A percentile compares a stretch with the other conserved stretches of the same genome.
phyloP scores from a whole-genome alignment of 176 grass and related monocot genomes.

The Aegilops speltoides region DNA sequence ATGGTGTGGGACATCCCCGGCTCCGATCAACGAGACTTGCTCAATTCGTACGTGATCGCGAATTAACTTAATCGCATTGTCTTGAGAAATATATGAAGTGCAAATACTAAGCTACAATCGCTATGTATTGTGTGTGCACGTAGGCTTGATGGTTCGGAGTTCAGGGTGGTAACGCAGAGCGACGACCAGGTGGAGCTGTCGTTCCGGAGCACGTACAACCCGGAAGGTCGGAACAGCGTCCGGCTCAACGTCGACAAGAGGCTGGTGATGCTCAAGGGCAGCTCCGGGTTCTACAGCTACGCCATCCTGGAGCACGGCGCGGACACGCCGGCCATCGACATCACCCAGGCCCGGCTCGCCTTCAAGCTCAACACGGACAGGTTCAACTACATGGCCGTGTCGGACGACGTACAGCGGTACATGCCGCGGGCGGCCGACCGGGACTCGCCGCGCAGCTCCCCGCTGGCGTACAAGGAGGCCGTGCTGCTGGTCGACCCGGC shows the following conservation, averaged over 20 bases:
- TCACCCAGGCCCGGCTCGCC: conserved; percentile 35
- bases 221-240: background rate
- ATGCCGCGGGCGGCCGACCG: conserved; percentile 61
- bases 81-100: no score
- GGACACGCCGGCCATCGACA: conserved; percentile 42
- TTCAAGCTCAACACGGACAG: conserved; percentile 59
- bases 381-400: conserved; percentile 71
- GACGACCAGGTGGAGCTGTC: background rate
- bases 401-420: conserved; percentile 55
- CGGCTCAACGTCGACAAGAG: background rate
- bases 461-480: conserved; percentile 72
- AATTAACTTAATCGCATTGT: background rate
- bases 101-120: no score
- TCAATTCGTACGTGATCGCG: background rate
- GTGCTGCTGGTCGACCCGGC: conserved; percentile 54
- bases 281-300: conserved; percentile 82
- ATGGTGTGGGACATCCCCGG: background rate
- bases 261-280: conserved; percentile 55
- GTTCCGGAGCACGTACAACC: background rate
- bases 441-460: background rate
- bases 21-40: background rate
- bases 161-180: background rate
- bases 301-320: conserved; percentile 53
- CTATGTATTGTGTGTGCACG: background rate
- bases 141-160: background rate